phyloP scores from a whole-genome alignment of 169 alveolate species.

The Condylostoma magnum region DNA sequence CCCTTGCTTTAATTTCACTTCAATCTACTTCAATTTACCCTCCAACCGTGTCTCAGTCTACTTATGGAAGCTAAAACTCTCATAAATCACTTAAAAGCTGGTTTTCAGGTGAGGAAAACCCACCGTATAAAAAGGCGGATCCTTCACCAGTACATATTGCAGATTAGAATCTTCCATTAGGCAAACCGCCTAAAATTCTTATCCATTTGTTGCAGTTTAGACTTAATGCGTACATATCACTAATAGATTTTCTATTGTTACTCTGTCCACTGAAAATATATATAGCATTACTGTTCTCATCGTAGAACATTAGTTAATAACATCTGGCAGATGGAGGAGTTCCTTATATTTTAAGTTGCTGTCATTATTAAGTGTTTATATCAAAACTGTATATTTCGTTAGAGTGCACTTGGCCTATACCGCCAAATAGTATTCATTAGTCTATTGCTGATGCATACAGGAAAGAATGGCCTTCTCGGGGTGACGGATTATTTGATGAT shows the following conservation, averaged over 20 bases:
- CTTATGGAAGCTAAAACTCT: background rate
- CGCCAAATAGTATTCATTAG: conserved; percentile 23
- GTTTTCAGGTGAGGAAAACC: conserved; percentile 9
- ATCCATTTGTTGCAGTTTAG: background rate
- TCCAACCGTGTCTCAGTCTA: conserved; percentile 7
- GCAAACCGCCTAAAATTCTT: conserved; percentile 3
- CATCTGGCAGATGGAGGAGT: conserved; percentile 15
- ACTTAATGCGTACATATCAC: conserved; percentile 14
- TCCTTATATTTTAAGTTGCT: background rate
- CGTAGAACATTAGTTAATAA: conserved; percentile 15
- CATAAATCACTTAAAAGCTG: conserved; percentile 15
- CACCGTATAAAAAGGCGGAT: conserved; percentile 12
- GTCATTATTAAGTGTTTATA: background rate
- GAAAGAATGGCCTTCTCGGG: conserved; percentile 30
- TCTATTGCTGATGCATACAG: background rate
- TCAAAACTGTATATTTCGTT: conserved; percentile 11
- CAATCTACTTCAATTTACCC: conserved; percentile 9
- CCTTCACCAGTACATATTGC: background rate
- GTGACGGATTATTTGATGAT: no score
- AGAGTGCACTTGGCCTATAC: background rate
- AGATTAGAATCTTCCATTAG: conserved; percentile 10
- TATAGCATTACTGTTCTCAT: background rate
- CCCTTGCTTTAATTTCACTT: background rate
- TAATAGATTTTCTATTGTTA: conserved; percentile 10
- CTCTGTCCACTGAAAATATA: conserved; percentile 30